A percentile compares a stretch with the other conserved stretches of the same genome.
phyloP scores from a whole-genome alignment of 495 filamentous ascomycete genomes.

The Astrocystis sublimbata region DNA sequence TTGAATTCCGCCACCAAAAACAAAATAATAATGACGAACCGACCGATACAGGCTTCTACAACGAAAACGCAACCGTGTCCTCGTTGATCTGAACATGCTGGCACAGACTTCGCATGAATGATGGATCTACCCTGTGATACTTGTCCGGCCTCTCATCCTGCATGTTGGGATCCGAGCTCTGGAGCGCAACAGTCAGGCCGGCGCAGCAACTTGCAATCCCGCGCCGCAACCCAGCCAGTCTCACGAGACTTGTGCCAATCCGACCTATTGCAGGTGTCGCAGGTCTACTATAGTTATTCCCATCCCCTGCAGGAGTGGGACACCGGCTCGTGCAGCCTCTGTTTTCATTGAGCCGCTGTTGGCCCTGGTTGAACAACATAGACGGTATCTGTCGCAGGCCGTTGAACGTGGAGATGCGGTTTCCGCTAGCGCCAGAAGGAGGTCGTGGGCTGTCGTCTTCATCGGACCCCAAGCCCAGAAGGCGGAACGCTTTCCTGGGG shows the following conservation, averaged over 20 bases:
- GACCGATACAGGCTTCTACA: neutral
- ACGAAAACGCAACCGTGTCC: conserved; percentile 24
- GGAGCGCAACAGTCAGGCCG: conserved; percentile 41
- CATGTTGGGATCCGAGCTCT: conserved; percentile 22
- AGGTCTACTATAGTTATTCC: neutral
- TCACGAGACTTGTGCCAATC: conserved; percentile 7
- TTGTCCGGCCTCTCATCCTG: conserved; percentile 16
- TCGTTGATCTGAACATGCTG: conserved; percentile 45
- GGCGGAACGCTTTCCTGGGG: conserved; percentile 42
- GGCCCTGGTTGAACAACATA: conserved; percentile 6
- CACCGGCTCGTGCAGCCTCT: neutral
- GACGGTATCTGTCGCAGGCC: conserved; percentile 2
- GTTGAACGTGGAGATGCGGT: conserved; percentile 3
- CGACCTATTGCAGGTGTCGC: conserved; percentile 9
- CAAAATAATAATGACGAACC: neutral
- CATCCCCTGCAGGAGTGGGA: neutral
- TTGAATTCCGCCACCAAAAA: neutral
- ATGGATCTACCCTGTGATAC: conserved; percentile 29
- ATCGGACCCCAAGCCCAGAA: conserved; percentile 40
- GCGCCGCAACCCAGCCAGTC: conserved; percentile 34
- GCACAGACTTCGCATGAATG: conserved; percentile 45
- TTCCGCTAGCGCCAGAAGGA: neutral
- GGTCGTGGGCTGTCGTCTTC: neutral
- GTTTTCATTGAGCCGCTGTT: conserved; percentile 13
- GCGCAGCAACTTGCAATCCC: conserved; percentile 43